Evolutionary conservation across 2,329 filamentous ascomycete species (phyloP).

Genomic region (Diaporthe ilicicola): DNA sequence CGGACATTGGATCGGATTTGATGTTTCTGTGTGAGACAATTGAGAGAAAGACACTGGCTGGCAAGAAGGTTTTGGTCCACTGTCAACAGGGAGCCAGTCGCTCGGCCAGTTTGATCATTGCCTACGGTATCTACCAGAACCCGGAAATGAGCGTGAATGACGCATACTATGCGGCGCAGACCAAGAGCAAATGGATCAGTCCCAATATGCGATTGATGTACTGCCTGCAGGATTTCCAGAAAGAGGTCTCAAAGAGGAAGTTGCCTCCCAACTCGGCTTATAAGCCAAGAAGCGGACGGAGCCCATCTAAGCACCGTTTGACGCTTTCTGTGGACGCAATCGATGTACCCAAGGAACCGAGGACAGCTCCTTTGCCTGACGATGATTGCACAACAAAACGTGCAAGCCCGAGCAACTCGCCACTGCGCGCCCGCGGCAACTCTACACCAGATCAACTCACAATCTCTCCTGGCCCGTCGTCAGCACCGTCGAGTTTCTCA

Average conservation of each 20-base stretch:
- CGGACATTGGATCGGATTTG: slow-evolving; percentile 81
- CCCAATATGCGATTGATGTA: slow-evolving; percentile 94
- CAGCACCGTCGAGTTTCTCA: slow-evolving; percentile 70
- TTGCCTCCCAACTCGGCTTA: slow-evolving; percentile 54
- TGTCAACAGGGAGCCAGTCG: slow-evolving; percentile 88
- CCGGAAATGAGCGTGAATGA: slow-evolving; percentile 82
- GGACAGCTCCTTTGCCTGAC: slow-evolving; percentile 67
- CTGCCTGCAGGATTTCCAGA: slow-evolving; percentile 84
- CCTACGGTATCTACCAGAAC: slow-evolving; percentile 83
- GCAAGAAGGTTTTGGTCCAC: slow-evolving; percentile 83
- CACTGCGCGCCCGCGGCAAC: slow-evolving; percentile 58
- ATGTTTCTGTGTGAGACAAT: slow-evolving; percentile 80
- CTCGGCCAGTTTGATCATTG: slow-evolving; percentile 86
- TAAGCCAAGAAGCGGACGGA: slow-evolving; percentile 59
- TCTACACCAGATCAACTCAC: slow-evolving; percentile 60
- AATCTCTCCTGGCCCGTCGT: slow-evolving; percentile 70
- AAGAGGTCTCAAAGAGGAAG: slow-evolving; percentile 64
- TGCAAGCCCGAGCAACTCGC: slow-evolving; percentile 52
- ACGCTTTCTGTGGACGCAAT: slow-evolving; percentile 69
- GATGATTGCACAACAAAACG: slow-evolving; percentile 57
- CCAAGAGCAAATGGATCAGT: slow-evolving; percentile 86
- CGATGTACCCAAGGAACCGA: slow-evolving; percentile 62
- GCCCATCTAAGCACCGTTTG: slow-evolving; percentile 67
- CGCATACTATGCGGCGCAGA: slow-evolving; percentile 82
- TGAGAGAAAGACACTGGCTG: slow-evolving; percentile 74